Percentiles rank a stretch among this genome's conserved stretches.
Conservation (phyloP, 345 rosid species). For the Boechera stricta region DNA sequence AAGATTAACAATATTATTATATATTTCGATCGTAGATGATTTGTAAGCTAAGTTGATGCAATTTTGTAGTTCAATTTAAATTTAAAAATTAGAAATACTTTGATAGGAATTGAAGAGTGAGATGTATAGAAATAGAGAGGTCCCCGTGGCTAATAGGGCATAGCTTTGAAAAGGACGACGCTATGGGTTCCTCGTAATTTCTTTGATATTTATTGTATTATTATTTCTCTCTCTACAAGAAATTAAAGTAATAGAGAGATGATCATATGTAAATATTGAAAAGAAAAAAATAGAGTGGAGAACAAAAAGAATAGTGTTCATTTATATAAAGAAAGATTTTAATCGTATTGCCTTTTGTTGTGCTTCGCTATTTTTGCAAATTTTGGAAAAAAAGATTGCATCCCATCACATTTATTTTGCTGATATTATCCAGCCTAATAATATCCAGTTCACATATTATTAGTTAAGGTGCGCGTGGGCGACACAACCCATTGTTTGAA, state of each 20-base stretch:
- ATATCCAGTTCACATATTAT: slow-evolving; percentile 7
- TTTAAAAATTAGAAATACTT: background rate
- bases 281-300: background rate
- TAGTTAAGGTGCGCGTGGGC: background rate
- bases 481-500: background rate
- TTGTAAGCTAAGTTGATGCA: background rate
- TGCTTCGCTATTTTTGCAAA: slow-evolving; percentile 34
- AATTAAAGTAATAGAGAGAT: background rate
- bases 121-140: slow-evolving; percentile 39
- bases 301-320: slow-evolving; percentile 25
- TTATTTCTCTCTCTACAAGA: slow-evolving; percentile 18
- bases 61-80: background rate
- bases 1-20: no score
- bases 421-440: slow-evolving; percentile 1
- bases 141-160: slow-evolving; percentile 43
- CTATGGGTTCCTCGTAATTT: slow-evolving; percentile 39
- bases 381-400: background rate
- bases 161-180: slow-evolving; percentile 47
- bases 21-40: background rate
- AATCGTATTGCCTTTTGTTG: slow-evolving; percentile 20
- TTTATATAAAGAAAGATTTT: slow-evolving; percentile 11
- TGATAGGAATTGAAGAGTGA: slow-evolving; percentile 24
- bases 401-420: background rate
- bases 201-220: slow-evolving; percentile 30
- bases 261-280: slow-evolving; percentile 14